Evolutionary conservation across 176 grass and related monocot genomes (phyloP).

Genomic region (Rhipidocladum racemiflorum): DNA sequence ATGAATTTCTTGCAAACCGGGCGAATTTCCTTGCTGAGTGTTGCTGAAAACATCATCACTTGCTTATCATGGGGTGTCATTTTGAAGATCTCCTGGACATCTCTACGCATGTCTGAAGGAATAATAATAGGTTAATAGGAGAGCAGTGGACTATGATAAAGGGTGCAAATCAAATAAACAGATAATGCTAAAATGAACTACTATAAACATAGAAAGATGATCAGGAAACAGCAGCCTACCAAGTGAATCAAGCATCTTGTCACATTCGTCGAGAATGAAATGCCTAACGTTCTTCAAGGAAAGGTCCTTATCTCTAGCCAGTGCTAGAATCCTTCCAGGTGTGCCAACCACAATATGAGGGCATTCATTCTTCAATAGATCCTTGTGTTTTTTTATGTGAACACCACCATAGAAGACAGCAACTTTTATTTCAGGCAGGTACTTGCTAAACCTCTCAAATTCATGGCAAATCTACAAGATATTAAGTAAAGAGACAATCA

Average conservation of each 20-base stretch:
- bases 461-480: slow-evolving; percentile 63
- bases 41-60: slow-evolving; percentile 98
- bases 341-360: slow-evolving; percentile 79
- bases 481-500: slow-evolving; percentile 17
- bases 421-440: slow-evolving; percentile 57
- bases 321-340: slow-evolving; percentile 49
- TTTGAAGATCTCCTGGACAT: slow-evolving; percentile 96
- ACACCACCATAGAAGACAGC: slow-evolving; percentile 79
- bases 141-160: not conserved
- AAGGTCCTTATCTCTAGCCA: slow-evolving; percentile 78
- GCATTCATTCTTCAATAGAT: slow-evolving; percentile 73
- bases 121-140: not conserved
- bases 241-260: slow-evolving; percentile 92
- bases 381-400: slow-evolving; percentile 65
- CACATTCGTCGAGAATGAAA: slow-evolving; percentile 95
- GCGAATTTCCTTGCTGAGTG: slow-evolving; percentile 90
- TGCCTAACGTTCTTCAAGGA: slow-evolving; percentile 94
- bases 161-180: not conserved
- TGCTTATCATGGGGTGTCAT: slow-evolving; percentile 96
- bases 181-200: not conserved
- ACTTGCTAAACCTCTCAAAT: slow-evolving; percentile 77
- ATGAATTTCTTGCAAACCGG: slow-evolving; percentile 94
- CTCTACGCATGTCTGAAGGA: slow-evolving; percentile 79
- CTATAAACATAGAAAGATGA: not conserved
- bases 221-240: slow-evolving; percentile 38